phyloP scores from a whole-genome alignment of 192 early-diverging fungal species.

The Coemansia sp. region DNA sequence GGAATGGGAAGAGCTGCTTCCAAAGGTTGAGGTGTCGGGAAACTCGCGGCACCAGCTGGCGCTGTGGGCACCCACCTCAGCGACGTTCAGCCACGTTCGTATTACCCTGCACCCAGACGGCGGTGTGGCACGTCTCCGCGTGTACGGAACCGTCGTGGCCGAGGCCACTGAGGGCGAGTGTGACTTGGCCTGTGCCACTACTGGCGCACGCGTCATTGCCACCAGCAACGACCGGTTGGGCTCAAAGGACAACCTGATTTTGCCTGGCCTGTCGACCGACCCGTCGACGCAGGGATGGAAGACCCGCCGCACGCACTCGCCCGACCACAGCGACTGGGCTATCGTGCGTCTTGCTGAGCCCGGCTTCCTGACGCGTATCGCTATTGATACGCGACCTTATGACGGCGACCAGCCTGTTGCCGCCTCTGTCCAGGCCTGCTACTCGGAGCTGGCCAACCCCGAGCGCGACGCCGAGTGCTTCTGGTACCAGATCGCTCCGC shows the following conservation, averaged over 20 bases:
- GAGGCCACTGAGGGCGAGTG: constrained; percentile 51
- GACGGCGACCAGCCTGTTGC: constrained; percentile 85
- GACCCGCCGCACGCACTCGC: constrained; percentile 68
- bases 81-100: constrained; percentile 61
- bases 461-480: constrained; percentile 51
- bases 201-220: constrained; percentile 61
- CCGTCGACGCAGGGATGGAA: constrained; percentile 87
- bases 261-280: constrained; percentile 68
- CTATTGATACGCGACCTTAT: constrained; percentile 83
- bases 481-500: constrained; percentile 68
- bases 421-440: constrained; percentile 70
- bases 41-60: constrained; percentile 64
- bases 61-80: constrained; percentile 53
- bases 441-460: constrained; percentile 54
- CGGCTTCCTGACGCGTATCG: constrained; percentile 73
- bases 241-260: constrained; percentile 72
- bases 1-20: constrained; percentile 67
- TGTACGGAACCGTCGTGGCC: constrained; percentile 61
- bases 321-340: constrained; percentile 71
- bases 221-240: constrained; percentile 71
- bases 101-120: constrained; percentile 75
- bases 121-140: constrained; percentile 70
- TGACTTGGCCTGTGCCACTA: constrained; percentile 64
- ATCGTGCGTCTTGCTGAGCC: constrained; percentile 71
- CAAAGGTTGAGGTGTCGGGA: constrained; percentile 66